phyloP scores from a whole-genome alignment of 2,329 filamentous ascomycete genomes.

The Escovopsis weberi region DNA sequence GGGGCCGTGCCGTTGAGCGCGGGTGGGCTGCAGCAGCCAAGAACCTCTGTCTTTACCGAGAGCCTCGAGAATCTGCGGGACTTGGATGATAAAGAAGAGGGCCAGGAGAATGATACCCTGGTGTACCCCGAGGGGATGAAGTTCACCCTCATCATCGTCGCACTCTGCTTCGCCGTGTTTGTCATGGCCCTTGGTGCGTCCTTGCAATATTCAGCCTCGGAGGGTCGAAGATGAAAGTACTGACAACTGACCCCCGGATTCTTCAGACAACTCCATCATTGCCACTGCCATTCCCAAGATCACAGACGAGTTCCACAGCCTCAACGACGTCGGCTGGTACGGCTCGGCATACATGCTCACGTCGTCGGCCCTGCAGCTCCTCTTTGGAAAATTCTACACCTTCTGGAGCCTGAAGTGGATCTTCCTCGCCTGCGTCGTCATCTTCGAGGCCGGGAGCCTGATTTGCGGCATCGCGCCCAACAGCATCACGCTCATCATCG shows the following conservation, averaged over 20 bases:
- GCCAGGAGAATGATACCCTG: not conserved
- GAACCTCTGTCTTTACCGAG: conserved; percentile 8
- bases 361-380: conserved; percentile 22
- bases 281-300: conserved; percentile 36
- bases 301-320: conserved; percentile 28
- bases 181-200: conserved; percentile 24
- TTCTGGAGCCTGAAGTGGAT: conserved; percentile 32
- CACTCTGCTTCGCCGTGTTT: conserved; percentile 24
- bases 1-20: not conserved
- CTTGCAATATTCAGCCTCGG: not conserved
- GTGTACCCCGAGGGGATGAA: conserved; percentile 15
- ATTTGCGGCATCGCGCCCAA: conserved; percentile 25
- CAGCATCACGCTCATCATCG: conserved; percentile 27
- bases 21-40: conserved; percentile 1
- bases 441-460: conserved; percentile 36
- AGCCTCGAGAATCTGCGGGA: conserved; percentile 15
- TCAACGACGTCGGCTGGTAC: conserved; percentile 38
- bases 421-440: conserved; percentile 27
- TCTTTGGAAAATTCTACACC: conserved; percentile 26
- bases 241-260: not conserved
- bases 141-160: conserved; percentile 21
- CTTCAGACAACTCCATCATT: conserved; percentile 29
- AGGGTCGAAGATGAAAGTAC: not conserved
- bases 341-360: conserved; percentile 33
- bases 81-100: not conserved